These are phyloP conservation scores for Aspergillus sp. DNA, from an alignment of 2,329 filamentous ascomycete genomes.

Conservation along the genomic window DNA sequence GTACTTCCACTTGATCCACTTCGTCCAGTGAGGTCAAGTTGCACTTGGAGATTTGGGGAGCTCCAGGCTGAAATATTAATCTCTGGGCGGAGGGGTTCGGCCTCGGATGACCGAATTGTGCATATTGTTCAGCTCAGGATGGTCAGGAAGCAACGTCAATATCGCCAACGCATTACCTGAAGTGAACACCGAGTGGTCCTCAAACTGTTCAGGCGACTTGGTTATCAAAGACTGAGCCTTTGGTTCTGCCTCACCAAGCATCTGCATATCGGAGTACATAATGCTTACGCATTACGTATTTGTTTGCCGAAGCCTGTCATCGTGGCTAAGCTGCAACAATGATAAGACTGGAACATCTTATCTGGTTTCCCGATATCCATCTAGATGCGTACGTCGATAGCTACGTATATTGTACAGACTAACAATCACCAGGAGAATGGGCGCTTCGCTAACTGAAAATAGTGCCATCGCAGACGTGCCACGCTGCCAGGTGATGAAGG, in stretches of 20 bases:
- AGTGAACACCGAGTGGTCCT: not conserved
- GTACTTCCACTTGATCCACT: not conserved
- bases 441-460: not conserved
- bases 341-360: constrained; percentile 1
- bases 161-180: not conserved
- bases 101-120: not conserved
- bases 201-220: not conserved
- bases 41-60: not conserved
- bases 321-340: constrained; percentile 4
- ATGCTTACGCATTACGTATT: not conserved
- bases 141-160: not conserved
- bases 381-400: not conserved
- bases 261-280: not conserved
- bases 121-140: not conserved
- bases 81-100: not conserved
- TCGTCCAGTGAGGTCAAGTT: not conserved
- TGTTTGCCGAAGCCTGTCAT: not conserved
- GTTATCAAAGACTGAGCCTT: not conserved
- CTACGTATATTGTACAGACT: not conserved
- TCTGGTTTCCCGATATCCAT: not conserved
- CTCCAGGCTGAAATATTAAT: constrained; percentile 13
- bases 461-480: not conserved
- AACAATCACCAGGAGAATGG: not conserved
- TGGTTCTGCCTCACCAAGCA: not conserved
- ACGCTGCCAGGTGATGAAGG: not conserved